Base-by-base conservation (phyloP, 2,329 filamentous ascomycete species). In the Colletotrichum simmondsii region DNA sequence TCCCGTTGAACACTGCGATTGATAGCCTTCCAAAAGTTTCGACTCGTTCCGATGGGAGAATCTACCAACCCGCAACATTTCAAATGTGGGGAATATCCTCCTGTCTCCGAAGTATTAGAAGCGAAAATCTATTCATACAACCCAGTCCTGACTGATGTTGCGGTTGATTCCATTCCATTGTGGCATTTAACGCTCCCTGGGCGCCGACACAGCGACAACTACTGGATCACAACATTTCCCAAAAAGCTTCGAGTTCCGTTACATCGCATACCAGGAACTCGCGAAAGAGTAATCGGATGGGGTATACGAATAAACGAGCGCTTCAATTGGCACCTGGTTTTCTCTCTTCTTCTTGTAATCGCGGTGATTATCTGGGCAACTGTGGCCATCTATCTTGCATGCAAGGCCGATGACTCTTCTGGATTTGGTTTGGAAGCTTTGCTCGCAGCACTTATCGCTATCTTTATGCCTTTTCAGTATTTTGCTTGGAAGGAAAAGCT, bases 401-500 rank as follows among this genome's bases (percentile, higher is more conserved):
- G 0, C 1, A 59, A 10, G 52, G 5, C 67, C 0, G 67, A 70
- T 28, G 28, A 32, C 4, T 70, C 67, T 16, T 70, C 67, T 26
- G 67, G 24, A 0, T 65, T 59, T 4, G 53, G 42, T 5, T 28
- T 70, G 22, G 67, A n/a, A 28, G 37, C 67, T 19, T 65, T 65
- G 16, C 42, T 70, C 14, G 53, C 67, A 28, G 67, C 67, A 42
- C n/a, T 59, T 14, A 12, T 54, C 10, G 54, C 60, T 30, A 37
- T 70, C 7, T 70, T 59, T 6, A 28, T 60, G 11, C 60, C 67
- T 6, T 14, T 46, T 14, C 67, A 66, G 46, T 70, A 70, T 10
- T 64, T 65, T 28, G 10, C 66, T 65, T 69, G 52, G 66, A 69
- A 69, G 26, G 66, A 69, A 26, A 65, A 22, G 49, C 24, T 69